phyloP scores from a whole-genome alignment of 305 asterid species.

The Fraxinus sp. region DNA sequence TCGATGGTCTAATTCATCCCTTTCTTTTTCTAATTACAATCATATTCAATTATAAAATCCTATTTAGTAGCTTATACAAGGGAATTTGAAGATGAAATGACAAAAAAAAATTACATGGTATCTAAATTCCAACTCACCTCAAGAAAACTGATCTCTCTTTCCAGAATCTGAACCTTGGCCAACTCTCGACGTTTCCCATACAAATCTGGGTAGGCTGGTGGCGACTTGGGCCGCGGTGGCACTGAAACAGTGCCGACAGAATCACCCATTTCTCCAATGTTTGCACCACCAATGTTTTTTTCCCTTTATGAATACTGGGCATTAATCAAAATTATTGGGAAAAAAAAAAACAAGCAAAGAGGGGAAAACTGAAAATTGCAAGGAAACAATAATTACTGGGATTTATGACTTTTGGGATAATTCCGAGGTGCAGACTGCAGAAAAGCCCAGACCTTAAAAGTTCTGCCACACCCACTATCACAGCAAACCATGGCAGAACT shows the following conservation, averaged over 20 bases:
- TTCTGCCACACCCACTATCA: slow-evolving; percentile 7
- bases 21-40: not conserved
- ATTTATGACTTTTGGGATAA: slow-evolving; percentile 34
- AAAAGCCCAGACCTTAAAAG: slow-evolving; percentile 9
- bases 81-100: not conserved
- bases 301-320: not conserved
- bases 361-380: slow-evolving; percentile 11
- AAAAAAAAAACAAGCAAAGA: not conserved
- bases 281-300: not conserved
- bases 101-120: not conserved
- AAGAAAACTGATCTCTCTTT: slow-evolving; percentile 80
- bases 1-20: not conserved
- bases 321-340: not conserved
- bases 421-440: slow-evolving; percentile 38
- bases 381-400: slow-evolving; percentile 31
- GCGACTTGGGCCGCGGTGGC: slow-evolving; percentile 68
- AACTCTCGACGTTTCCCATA: slow-evolving; percentile 80
- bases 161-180: slow-evolving; percentile 72
- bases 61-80: not conserved
- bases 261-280: slow-evolving; percentile 42
- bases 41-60: not conserved
- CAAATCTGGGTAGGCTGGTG: slow-evolving; percentile 87
- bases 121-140: slow-evolving; percentile 38
- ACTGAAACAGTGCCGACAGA: slow-evolving; percentile 34
- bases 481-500: not conserved